Evolutionary conservation across 179 eudicot species (phyloP), one percentile per base, ranked within the genome.

Genomic region (Nepenthes alata): DNA sequence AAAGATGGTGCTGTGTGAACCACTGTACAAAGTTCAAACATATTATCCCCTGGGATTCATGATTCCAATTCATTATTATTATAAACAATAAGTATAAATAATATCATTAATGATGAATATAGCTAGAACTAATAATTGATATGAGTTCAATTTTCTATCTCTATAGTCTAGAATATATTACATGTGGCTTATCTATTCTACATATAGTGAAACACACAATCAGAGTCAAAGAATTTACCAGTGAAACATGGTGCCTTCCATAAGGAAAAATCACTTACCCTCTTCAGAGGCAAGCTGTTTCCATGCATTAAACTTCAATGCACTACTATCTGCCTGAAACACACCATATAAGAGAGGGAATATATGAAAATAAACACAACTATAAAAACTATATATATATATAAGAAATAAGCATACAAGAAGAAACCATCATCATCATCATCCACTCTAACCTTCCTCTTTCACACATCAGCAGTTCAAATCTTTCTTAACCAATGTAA

Each of bases 281-380:
- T 88, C 96, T 69, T 88, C 97, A 55, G 67, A 67, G 37, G 96
- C 96, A 67, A 91, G 96, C 68, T 85, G 95, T 79, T 70, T 79
- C 98, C 98, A 91, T 6, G 96, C 87, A 70, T 82, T 70, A 75
- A 86, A 73, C 74, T 84, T 91, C 70, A 91, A 60, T 35, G 85
- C 71, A 58, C 82, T 83, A 72, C 89, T 77, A 77, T 86, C 95
- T 25, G 87, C 85, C 98, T 88, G 89, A 59, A 70, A 59, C 65
- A 59, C 65, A 66, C 37, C 7, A 9, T 16, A 16, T 15, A 61
- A 8, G 13, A 37, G 49, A 59, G 75, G 36, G 35, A 37, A 35
- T 53, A 75, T 53, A 2, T 52, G 55, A 5, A 15, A 52, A 52
- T 1, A 5, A 15, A 9, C 13, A 52, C 16, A 52, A 39, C 7